Percentiles rank a stretch among this genome's conserved stretches.
Evolutionary conservation across 306 rosid species (phyloP).

Genomic region (Gastrolobium bilobum): DNA sequence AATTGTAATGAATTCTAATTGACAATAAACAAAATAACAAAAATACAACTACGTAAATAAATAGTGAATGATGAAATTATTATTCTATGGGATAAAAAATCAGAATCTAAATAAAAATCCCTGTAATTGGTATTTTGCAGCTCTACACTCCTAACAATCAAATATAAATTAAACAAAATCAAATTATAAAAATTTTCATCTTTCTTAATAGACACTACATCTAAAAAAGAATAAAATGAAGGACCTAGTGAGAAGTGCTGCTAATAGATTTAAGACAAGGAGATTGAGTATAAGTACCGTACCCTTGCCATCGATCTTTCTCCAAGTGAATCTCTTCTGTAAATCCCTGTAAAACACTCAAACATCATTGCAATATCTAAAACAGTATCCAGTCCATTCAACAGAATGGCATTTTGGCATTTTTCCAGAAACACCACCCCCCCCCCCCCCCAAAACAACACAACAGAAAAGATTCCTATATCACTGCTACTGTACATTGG

Average conservation of each 20-base stretch:
- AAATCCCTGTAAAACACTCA: constrained; percentile 76
- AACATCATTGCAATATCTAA: constrained; percentile 37
- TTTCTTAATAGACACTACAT: not conserved
- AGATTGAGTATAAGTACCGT: constrained; percentile 49
- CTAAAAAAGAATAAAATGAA: constrained; percentile 22
- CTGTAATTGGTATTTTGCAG: not conserved
- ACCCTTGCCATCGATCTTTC: constrained; percentile 99
- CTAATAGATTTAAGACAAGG: constrained; percentile 37
- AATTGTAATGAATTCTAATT: constrained; percentile 36
- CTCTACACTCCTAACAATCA: constrained; percentile 11
- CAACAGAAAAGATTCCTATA: constrained; percentile 1
- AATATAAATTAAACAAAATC: not conserved
- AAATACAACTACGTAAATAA: not conserved
- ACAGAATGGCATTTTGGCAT: constrained; percentile 4
- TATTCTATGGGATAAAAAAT: constrained; percentile 21
- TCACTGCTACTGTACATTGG: not conserved
- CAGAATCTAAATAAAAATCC: constrained; percentile 25
- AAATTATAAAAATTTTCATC: constrained; percentile 5
- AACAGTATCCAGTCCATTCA: constrained; percentile 16
- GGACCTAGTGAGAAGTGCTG: constrained; percentile 29
- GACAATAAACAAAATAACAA: constrained; percentile 1
- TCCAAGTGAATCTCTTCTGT: constrained; percentile 97
- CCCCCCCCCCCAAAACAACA: not conserved
- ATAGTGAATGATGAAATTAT: constrained; percentile 3
- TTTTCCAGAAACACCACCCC: too few relatives aligned